Conservation (phyloP, 2,329 filamentous ascomycete genomes). For the Dichotomopilus funicola region DNA sequence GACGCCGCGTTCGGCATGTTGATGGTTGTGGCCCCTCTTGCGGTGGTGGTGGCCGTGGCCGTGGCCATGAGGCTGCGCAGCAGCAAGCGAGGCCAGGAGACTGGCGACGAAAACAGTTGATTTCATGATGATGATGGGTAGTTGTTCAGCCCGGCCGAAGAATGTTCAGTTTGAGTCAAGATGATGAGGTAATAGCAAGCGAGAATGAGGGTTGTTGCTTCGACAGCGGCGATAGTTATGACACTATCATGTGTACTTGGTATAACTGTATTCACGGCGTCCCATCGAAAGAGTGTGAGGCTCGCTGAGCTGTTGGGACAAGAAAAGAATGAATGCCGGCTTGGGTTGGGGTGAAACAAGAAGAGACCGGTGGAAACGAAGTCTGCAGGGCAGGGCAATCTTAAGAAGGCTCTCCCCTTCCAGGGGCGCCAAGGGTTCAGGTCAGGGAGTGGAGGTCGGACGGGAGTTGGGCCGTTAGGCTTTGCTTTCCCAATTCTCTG, state of each 20-base stretch:
- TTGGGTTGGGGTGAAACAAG: constrained; percentile 8
- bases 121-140: constrained; percentile 34
- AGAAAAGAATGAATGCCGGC: constrained; percentile 21
- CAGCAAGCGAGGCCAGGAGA: constrained; percentile 38
- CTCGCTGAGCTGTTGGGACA: constrained; percentile 22
- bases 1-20: constrained; percentile 34
- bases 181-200: not conserved
- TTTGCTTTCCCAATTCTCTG: no score
- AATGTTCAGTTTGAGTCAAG: not conserved
- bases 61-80: constrained; percentile 45
- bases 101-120: constrained; percentile 35
- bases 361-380: constrained; percentile 4
- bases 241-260: not conserved
- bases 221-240: not conserved
- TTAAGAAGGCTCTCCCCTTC: constrained; percentile 9
- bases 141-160: not conserved
- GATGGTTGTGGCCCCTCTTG: constrained; percentile 29
- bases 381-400: constrained; percentile 3
- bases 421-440: constrained; percentile 3
- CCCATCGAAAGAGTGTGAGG: constrained; percentile 17
- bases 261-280: not conserved
- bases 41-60: constrained; percentile 27
- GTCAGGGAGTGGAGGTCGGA: not conserved
- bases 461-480: not conserved
- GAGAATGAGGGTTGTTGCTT: not conserved